A percentile compares a stretch with the other conserved stretches of the same genome.
Evolutionary conservation across 2,329 filamentous ascomycete genomes (phyloP).

Genomic region (Cryoendolithus antarcticus): DNA sequence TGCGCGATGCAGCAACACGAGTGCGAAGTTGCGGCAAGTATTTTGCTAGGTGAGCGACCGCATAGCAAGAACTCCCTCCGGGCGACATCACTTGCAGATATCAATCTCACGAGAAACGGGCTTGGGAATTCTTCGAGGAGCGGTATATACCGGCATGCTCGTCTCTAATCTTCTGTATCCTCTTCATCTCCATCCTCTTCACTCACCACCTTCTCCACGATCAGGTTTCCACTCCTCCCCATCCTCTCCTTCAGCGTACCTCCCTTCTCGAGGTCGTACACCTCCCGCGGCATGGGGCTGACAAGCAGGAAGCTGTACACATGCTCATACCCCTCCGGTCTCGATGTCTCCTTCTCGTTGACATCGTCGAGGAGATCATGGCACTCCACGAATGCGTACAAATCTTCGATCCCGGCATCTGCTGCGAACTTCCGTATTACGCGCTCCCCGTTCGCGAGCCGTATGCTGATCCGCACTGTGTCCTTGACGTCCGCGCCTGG

Average conservation of each 20-base stretch:
- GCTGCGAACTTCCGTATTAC: slow-evolving; percentile 63
- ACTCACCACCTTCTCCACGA: slow-evolving; percentile 60
- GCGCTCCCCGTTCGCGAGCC: slow-evolving; percentile 54
- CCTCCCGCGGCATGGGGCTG: slow-evolving; percentile 70
- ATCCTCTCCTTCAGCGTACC: slow-evolving; percentile 60
- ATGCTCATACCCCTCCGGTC: slow-evolving; percentile 63
- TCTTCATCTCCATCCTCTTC: slow-evolving; percentile 44
- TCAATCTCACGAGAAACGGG: too few species aligned
- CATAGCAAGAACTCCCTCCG: too few species aligned
- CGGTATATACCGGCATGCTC: too few species aligned
- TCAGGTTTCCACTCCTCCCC: slow-evolving; percentile 72
- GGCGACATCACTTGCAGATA: too few species aligned
- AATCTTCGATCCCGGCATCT: slow-evolving; percentile 64
- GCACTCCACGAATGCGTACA: slow-evolving; percentile 95
- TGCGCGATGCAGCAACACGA: too few species aligned
- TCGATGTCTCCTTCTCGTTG: slow-evolving; percentile 27
- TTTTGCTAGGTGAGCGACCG: too few species aligned
- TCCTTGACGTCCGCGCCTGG: slow-evolving; percentile 53
- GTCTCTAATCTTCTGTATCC: slow-evolving; percentile 12
- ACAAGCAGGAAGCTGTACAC: slow-evolving; percentile 77
- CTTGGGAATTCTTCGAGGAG: too few species aligned
- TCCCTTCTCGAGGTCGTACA: slow-evolving; percentile 57
- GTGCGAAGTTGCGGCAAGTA: too few species aligned
- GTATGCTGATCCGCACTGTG: slow-evolving; percentile 57
- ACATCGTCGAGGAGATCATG: slow-evolving; percentile 47